Percentiles rank a stretch among this genome's conserved stretches.
These are phyloP conservation scores for Tuber magnatum DNA, from an alignment of 495 filamentous ascomycete species.

Conservation along the genomic window DNA sequence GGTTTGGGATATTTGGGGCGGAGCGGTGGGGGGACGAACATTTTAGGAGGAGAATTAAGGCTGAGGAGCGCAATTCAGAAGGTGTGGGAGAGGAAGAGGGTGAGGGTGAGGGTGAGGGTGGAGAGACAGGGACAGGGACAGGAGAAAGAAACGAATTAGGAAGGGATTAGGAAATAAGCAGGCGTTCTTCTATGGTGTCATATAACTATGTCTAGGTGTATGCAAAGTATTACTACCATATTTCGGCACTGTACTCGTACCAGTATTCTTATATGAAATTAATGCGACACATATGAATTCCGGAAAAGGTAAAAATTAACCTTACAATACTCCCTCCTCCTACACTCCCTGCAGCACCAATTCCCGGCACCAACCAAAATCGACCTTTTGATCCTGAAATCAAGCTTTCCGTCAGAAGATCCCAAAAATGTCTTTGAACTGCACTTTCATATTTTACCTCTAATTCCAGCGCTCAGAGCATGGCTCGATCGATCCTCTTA, in stretches of 20 bases:
- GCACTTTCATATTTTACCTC: background rate
- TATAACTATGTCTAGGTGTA: background rate
- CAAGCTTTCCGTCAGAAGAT: background rate
- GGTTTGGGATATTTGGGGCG: background rate
- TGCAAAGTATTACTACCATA: background rate
- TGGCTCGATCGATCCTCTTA: background rate
- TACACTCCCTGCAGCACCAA: background rate
- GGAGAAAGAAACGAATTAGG: background rate
- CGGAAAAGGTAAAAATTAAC: background rate
- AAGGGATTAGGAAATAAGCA: background rate
- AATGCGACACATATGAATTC: background rate
- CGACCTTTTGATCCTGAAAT: background rate
- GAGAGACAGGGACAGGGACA: no score
- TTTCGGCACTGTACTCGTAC: background rate
- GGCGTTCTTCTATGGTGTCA: background rate
- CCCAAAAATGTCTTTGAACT: background rate
- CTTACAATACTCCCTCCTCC: background rate
- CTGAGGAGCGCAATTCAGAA: background rate
- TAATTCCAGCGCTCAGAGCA: background rate
- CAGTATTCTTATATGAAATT: background rate
- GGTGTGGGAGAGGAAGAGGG: background rate
- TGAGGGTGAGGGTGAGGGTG: no score
- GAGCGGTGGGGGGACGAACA: background rate
- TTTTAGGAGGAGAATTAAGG: background rate
- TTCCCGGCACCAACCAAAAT: background rate